Evolutionary conservation across 805 yeast genomes (phyloP), one percentile per base, ranked within the genome.

Genomic region (Ogataea pini): DNA sequence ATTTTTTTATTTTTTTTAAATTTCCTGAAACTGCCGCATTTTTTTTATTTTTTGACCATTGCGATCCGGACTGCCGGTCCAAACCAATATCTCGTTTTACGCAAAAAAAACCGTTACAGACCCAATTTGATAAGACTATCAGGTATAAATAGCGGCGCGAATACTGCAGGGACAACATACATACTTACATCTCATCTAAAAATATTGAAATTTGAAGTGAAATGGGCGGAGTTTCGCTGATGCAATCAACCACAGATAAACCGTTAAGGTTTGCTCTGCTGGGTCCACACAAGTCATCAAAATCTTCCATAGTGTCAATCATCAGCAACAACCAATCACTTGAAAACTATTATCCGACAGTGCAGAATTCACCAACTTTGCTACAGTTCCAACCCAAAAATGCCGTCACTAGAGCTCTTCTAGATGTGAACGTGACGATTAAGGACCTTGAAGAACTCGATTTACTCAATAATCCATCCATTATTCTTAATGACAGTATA

Each of bases 281-380:
- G 28, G 70, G 70, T 2, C 63, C 69, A 4, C 68, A 56, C 34
- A 56, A 56, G 49, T 60, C 69, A 1, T 62, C 67, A 10, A 66
- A 66, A 47, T 61, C 69, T 0, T 57, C 64, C 3, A 64, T 66
- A 7, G 60, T 63, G 2, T 66, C 70, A 2, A 64, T 64, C 14
- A 47, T 65, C 17, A 47, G 62, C 36, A 63, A 61, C 40, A 54
- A 57, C 37, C 60, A 60, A 39, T 62, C 68, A 1, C 39, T 80
- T 42, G 90, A 84, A 49, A 85, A 86, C 0, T 85, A 86, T 61
- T 86, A 86, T 57, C 95, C 94, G 4, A 86, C 92, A 3, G 71
- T 77, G 37, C 77, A 74, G 47, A 81, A 82, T 48, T 78, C 78
- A 3, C 80, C 89, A 20, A 71, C 81, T 48, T 61, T 85, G 33